Conservation (phyloP, 352 stramenopile genomes). For the Globisporangium nunn region DNA sequence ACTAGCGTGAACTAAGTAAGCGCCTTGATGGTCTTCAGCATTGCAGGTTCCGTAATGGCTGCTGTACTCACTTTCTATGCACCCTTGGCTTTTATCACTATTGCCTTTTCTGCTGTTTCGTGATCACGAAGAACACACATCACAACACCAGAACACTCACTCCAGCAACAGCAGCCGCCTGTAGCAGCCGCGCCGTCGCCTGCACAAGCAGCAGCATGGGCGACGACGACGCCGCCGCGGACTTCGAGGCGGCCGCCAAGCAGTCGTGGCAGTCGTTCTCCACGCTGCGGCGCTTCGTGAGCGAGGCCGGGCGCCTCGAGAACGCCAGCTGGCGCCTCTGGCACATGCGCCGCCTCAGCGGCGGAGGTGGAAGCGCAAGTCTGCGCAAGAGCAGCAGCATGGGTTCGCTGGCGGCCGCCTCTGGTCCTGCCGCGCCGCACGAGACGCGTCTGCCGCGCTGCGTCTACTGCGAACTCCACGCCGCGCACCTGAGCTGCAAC, state of each 20-base stretch:
- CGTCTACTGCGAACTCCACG: conserved; percentile 78
- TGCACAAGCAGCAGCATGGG: not conserved
- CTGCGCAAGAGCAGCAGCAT: conserved; percentile 8
- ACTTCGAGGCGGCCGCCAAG: conserved; percentile 66
- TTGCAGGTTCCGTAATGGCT: too few relatives aligned
- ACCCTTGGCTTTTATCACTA: too few relatives aligned
- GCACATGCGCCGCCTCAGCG: conserved; percentile 47
- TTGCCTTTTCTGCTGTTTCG: too few relatives aligned
- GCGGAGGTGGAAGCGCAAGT: not conserved
- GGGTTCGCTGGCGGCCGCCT: not conserved
- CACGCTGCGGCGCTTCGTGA: conserved; percentile 83
- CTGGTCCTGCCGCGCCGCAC: not conserved
- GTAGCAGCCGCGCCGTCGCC: too few relatives aligned
- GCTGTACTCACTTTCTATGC: too few relatives aligned
- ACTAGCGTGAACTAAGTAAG: too few relatives aligned
- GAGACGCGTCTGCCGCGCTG: conserved; percentile 22
- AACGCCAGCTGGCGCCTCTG: conserved; percentile 82
- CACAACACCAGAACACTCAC: too few relatives aligned
- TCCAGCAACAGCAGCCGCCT: not conserved
- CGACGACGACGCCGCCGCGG: conserved; percentile 22
- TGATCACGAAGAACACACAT: too few relatives aligned
- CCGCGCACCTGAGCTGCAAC: conserved; percentile 65
- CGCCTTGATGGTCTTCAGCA: too few relatives aligned
- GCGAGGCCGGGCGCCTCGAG: conserved; percentile 69
- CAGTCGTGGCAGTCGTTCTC: conserved; percentile 86